Conservation (phyloP, 352 stramenopile genomes). For the Phytophthora fragariaefolia region DNA sequence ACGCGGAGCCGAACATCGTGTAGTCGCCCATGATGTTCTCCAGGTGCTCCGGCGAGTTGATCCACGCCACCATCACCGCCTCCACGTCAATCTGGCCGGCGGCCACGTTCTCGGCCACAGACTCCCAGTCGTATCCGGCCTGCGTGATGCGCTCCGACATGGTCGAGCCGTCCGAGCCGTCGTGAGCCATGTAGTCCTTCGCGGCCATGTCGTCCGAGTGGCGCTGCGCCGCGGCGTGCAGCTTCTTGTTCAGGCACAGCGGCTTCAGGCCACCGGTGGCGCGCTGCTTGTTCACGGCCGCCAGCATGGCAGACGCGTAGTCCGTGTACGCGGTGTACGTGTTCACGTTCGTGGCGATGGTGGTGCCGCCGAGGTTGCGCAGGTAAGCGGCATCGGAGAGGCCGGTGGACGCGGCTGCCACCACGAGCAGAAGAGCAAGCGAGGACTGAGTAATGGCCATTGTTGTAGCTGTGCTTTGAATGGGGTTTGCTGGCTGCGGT, state of each 20-base stretch:
- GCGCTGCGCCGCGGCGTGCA: slow-evolving; percentile 25
- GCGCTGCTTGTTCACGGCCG: slow-evolving; percentile 49
- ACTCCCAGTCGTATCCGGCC: slow-evolving; percentile 52
- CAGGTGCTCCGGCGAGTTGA: slow-evolving; percentile 39
- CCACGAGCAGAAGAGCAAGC: slow-evolving; percentile 11
- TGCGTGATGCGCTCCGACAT: slow-evolving; percentile 39
- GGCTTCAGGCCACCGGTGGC: slow-evolving; percentile 30
- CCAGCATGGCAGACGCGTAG: slow-evolving; percentile 40
- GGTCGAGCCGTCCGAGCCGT: slow-evolving; percentile 44
- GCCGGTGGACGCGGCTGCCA: slow-evolving; percentile 4
- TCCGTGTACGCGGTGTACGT: slow-evolving; percentile 26
- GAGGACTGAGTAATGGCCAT: slow-evolving; percentile 9
- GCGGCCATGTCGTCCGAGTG: slow-evolving; percentile 52
- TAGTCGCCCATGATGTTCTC: slow-evolving; percentile 44
- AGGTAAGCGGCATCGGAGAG: slow-evolving; percentile 11
- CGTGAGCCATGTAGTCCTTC: slow-evolving; percentile 59
- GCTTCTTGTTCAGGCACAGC: slow-evolving; percentile 50
- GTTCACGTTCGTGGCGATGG: background rate
- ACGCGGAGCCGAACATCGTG: slow-evolving; percentile 19
- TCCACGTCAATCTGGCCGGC: slow-evolving; percentile 41
- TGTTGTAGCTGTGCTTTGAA: background rate
- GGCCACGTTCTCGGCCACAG: slow-evolving; percentile 47
- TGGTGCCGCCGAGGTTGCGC: slow-evolving; percentile 10
- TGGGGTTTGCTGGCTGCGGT: background rate
- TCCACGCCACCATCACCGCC: slow-evolving; percentile 43